A percentile compares a stretch with the other conserved stretches of the same genome.
Evolutionary conservation across 371 early-diverging fungal species (phyloP).

Genomic region (Amoeboradix gromovi): DNA sequence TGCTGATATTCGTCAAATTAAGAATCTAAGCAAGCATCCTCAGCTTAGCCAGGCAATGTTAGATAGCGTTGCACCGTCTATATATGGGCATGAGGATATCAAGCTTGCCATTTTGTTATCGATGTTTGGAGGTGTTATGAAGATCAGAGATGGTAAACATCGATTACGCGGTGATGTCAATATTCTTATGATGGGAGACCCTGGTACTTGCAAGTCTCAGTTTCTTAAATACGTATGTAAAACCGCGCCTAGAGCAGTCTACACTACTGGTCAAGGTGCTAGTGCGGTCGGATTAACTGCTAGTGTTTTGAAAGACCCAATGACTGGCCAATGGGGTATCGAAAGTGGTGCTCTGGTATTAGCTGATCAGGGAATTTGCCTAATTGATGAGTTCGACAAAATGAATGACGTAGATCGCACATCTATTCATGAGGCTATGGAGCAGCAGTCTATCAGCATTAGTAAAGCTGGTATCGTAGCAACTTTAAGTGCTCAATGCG

Average conservation of each 20-base stretch:
- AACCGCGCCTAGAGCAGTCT: conserved; percentile 82
- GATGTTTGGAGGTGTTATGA: conserved; percentile 89
- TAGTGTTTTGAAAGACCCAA: conserved; percentile 79
- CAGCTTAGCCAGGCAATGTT: conserved; percentile 47
- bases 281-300: conserved; percentile 98
- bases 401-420: conserved; percentile 91
- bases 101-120: conserved; percentile 84
- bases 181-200: conserved; percentile 92
- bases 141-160: conserved; percentile 70
- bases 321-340: conserved; percentile 91
- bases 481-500: conserved; percentile 77
- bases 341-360: conserved; percentile 98
- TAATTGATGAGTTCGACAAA: conserved; percentile 99
- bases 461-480: conserved; percentile 95
- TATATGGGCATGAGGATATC: conserved; percentile 94
- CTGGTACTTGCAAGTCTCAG: conserved; percentile 97
- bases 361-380: conserved; percentile 89
- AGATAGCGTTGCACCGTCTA: conserved; percentile 90
- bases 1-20: conserved; percentile 64
- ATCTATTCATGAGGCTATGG: conserved; percentile 99
- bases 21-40: conserved; percentile 41
- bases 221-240: conserved; percentile 90
- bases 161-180: conserved; percentile 95
- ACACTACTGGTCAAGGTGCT: conserved; percentile 97
- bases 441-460: conserved; percentile 93